Percentiles rank a stretch among this genome's conserved stretches.
Conservation (phyloP, 495 filamentous ascomycete genomes). For the Penicillium psychrofluorescens region DNA sequence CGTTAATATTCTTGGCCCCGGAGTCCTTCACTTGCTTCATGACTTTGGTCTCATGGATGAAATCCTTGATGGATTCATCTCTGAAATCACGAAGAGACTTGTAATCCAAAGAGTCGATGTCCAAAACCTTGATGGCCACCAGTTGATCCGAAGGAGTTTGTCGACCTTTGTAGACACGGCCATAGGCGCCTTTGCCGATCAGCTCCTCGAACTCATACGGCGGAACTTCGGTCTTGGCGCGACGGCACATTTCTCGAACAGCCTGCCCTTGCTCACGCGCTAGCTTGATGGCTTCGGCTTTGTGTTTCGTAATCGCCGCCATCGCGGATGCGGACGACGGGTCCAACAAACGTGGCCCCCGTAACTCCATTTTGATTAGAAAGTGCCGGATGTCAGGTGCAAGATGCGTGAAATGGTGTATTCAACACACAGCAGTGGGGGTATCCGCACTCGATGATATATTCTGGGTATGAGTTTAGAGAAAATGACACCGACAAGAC, state of each 20-base stretch:
- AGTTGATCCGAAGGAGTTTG: conserved; percentile 52
- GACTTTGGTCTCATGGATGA: conserved; percentile 81
- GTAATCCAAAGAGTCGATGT: conserved; percentile 84
- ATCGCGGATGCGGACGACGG: conserved; percentile 40
- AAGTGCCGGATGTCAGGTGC: no score
- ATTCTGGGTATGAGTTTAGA: no score
- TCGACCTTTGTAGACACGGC: conserved; percentile 81
- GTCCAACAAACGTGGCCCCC: conserved; percentile 31
- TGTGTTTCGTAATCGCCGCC: conserved; percentile 42
- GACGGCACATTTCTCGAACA: conserved; percentile 41
- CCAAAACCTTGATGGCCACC: conserved; percentile 92
- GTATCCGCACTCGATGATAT: no score
- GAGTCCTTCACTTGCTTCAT: conserved; percentile 77
- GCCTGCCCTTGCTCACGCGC: conserved; percentile 42
- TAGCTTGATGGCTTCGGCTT: conserved; percentile 40
- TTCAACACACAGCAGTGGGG: no score
- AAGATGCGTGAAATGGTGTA: no score
- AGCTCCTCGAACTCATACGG: conserved; percentile 80
- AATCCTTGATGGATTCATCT: conserved; percentile 76
- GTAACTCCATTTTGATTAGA: conserved; percentile 20
- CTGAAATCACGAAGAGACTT: conserved; percentile 57
- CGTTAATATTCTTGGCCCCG: conserved; percentile 85
- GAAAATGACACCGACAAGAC: no score
- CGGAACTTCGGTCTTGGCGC: conserved; percentile 38
- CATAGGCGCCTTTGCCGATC: conserved; percentile 93